phyloP scores from a whole-genome alignment of 2,329 filamentous ascomycete genomes.

The Neocucurbitaria cava region DNA sequence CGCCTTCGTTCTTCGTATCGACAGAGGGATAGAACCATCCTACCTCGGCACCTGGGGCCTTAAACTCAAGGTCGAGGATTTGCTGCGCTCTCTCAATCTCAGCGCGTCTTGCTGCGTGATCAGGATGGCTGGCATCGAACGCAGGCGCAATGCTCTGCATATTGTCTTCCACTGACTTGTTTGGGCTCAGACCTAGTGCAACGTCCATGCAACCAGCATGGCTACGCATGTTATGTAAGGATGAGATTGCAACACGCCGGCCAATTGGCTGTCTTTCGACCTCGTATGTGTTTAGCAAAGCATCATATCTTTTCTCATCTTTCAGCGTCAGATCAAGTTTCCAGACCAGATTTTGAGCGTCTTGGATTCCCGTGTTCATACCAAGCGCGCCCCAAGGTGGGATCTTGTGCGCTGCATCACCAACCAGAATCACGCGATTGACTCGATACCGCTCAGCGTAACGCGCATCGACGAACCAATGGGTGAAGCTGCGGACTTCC shows the following conservation, averaged over 20 bases:
- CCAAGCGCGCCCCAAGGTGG: constrained; percentile 49
- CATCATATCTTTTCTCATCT: constrained; percentile 18
- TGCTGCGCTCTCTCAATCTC: constrained; percentile 27
- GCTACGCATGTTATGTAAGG: constrained; percentile 38
- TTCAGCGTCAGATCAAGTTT: constrained; percentile 43
- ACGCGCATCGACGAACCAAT: constrained; percentile 43
- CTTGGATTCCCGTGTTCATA: constrained; percentile 49
- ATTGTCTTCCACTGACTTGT: constrained; percentile 29
- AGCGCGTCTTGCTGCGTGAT: constrained; percentile 4
- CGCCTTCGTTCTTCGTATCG: constrained; percentile 26
- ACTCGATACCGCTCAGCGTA: constrained; percentile 33
- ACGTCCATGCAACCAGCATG: constrained; percentile 41
- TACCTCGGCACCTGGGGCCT: constrained; percentile 41
- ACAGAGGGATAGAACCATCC: constrained; percentile 46
- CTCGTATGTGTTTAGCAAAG: constrained; percentile 36
- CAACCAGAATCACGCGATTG: constrained; percentile 45
- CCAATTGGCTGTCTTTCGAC: constrained; percentile 46
- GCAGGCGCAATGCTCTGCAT: constrained; percentile 25
- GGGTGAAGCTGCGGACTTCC: constrained; percentile 40
- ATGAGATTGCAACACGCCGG: constrained; percentile 30
- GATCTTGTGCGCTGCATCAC: constrained; percentile 48
- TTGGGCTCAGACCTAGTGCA: constrained; percentile 38
- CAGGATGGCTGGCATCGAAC: constrained; percentile 28
- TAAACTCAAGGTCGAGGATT: constrained; percentile 44
- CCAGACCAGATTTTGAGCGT: constrained; percentile 50